Base-by-base conservation (phyloP, 1,284 basidiomycete genomes). In the Ceratorhiza oryzae-sativae region DNA sequence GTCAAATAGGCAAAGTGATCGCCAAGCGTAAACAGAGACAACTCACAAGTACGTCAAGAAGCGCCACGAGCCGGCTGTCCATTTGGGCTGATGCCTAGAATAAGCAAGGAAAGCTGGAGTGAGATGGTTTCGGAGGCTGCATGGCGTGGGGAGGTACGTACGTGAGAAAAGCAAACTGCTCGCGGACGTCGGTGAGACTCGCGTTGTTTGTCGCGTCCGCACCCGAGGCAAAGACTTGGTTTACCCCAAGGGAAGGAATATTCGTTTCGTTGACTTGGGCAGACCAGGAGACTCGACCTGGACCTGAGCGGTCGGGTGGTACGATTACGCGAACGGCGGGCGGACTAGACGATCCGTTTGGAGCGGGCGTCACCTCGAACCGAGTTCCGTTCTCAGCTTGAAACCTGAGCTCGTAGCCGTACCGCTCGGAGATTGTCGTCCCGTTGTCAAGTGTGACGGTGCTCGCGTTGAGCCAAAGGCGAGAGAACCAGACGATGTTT, bases 41-140 rank as follows among this genome's bases (percentile, higher is more conserved):
- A 74, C 46, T 58, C 41, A 72, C 77, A 60, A 67, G 76, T 78
- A 81, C 2, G 83, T 83, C 39, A 83, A 72, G 77, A 83, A 84
- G 8, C 83, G 77, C 83, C 83, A 84, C 9, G 82, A 82, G 10
- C 84, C 83, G 1, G 83, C 83, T 2, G 81, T 77, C 73, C 81
- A 83, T 73, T 82, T 82, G 71, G 79, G 76, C 15, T 76, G 45
- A 71, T 82, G 83, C 42, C 60, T 62, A 34, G 6, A 39, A 39
- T 39, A 39, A 30, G 30, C 30, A 30, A 34, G 41, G 45, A 34
- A 36, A 41, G n/a, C 9, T 30, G 18, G 8, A n/a, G 30, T 56
- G 23, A 32, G 53, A 39, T 13, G 8, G 32, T 34, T 18, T 71
- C 13, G 1, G 36, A 9, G 49, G 1, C 49, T 46, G 61, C 25